phyloP scores from a whole-genome alignment of 1,284 basidiomycete species.

The Sporisorium exsertum region DNA sequence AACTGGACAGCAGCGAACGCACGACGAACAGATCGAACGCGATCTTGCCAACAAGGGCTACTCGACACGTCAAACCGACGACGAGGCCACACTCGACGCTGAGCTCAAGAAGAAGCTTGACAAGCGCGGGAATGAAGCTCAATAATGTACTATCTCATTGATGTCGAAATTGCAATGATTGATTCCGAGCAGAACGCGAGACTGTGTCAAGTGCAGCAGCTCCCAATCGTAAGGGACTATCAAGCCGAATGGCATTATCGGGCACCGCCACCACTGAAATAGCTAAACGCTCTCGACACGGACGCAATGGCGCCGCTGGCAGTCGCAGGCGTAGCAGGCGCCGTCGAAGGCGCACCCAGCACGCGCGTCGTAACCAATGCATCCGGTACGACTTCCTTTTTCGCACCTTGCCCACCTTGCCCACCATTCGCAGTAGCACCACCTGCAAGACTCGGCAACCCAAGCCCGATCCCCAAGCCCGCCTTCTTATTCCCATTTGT shows the following conservation, averaged over 20 bases:
- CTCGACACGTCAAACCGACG: slow-evolving; percentile 32
- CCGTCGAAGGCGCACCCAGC: slow-evolving; percentile 25
- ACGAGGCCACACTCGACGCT: slow-evolving; percentile 24
- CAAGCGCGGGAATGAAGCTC: slow-evolving; percentile 39
- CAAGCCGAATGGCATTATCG: neutral
- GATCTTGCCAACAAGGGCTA: slow-evolving; percentile 44
- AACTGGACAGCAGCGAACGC: slow-evolving; percentile 23
- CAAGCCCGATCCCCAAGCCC: slow-evolving; percentile 28
- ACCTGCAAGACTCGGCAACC: slow-evolving; percentile 13
- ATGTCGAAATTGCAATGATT: neutral
- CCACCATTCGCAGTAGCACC: neutral
- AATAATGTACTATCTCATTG: slow-evolving; percentile 7
- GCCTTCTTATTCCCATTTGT: slow-evolving; percentile 8
- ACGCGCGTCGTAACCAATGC: slow-evolving; percentile 40
- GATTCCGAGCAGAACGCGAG: neutral
- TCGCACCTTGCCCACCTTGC: slow-evolving; percentile 3
- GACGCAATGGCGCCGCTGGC: slow-evolving; percentile 38
- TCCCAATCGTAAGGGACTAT: neutral
- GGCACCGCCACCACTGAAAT: slow-evolving; percentile 25
- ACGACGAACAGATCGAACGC: slow-evolving; percentile 43
- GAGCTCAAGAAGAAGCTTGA: slow-evolving; percentile 48
- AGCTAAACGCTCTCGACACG: slow-evolving; percentile 43
- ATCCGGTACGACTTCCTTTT: slow-evolving; percentile 18
- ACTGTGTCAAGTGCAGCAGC: neutral
- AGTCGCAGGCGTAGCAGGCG: slow-evolving; percentile 16